Conservation (phyloP, 441 rosid genomes). For the Corymbia citriodora region DNA sequence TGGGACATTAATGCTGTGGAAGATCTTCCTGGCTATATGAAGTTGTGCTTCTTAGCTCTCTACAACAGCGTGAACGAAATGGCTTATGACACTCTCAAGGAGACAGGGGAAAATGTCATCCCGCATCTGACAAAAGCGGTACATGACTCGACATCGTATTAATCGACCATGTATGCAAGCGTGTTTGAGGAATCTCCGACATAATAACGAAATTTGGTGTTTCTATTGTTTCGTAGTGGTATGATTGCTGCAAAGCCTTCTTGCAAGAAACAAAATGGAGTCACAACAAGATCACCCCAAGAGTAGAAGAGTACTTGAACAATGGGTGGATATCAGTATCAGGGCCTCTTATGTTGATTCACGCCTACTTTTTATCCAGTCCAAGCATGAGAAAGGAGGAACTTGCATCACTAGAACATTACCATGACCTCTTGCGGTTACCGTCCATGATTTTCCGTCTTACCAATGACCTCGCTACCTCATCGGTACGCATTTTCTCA, state of each 20-base stretch:
- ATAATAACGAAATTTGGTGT: not conserved
- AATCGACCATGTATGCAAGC: not conserved
- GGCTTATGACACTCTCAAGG: constrained; percentile 4
- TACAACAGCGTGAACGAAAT: constrained; percentile 17
- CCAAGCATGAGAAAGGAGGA: not conserved
- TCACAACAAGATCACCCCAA: constrained; percentile 21
- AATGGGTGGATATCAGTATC: constrained; percentile 28
- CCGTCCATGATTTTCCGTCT: constrained; percentile 19
- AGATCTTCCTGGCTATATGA: constrained; percentile 27
- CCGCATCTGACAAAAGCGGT: constrained; percentile 22
- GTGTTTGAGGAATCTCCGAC: not conserved
- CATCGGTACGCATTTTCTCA: constrained; percentile 21
- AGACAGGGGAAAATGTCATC: constrained; percentile 1
- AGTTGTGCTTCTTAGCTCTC: constrained; percentile 27
- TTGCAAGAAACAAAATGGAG: constrained; percentile 36
- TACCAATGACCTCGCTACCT: constrained; percentile 33
- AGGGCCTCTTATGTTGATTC: constrained; percentile 8
- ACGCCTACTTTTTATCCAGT: constrained; percentile 10
- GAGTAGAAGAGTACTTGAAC: constrained; percentile 27
- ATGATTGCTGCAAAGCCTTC: constrained; percentile 19
- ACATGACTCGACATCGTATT: not conserved
- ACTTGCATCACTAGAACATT: constrained; percentile 6
- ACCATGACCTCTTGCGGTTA: constrained; percentile 6
- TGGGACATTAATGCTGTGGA: constrained; percentile 21
- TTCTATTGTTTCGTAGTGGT: constrained; percentile 12